Evolutionary conservation across 371 early-diverging fungal species (phyloP).

Genomic region (Mortierella sp.): DNA sequence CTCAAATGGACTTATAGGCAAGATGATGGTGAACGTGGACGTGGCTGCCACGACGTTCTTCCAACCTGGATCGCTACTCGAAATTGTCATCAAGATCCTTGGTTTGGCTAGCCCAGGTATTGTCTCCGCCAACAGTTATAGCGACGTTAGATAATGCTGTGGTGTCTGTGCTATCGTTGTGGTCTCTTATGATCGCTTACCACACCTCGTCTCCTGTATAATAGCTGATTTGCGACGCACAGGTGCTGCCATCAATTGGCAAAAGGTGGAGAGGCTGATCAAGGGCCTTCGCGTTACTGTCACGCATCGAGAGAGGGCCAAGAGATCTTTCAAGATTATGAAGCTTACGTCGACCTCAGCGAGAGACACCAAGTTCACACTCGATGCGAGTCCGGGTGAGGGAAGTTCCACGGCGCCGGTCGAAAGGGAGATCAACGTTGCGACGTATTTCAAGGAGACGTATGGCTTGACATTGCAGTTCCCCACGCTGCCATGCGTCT

Average conservation of each 20-base stretch:
- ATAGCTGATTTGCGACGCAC: constrained; percentile 55
- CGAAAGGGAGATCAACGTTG: constrained; percentile 62
- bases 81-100: constrained; percentile 60
- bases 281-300: constrained; percentile 77
- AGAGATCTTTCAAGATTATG: constrained; percentile 71
- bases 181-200: too few species aligned
- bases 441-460: constrained; percentile 74
- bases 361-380: constrained; percentile 73
- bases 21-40: constrained; percentile 79
- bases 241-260: constrained; percentile 13
- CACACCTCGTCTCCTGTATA: neutral
- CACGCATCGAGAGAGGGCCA: constrained; percentile 75
- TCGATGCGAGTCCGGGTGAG: constrained; percentile 16
- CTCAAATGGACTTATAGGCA: too few species aligned
- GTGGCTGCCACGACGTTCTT: constrained; percentile 81
- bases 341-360: constrained; percentile 74
- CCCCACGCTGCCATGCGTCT: constrained; percentile 87
- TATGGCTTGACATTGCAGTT: constrained; percentile 78
- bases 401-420: constrained; percentile 24
- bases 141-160: too few species aligned
- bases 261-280: constrained; percentile 69
- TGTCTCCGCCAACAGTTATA: too few species aligned
- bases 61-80: constrained; percentile 64
- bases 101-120: constrained; percentile 53
- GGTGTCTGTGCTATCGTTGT: too few species aligned